phyloP scores from a whole-genome alignment of 805 yeast genomes.

The Spathaspora sp. region DNA sequence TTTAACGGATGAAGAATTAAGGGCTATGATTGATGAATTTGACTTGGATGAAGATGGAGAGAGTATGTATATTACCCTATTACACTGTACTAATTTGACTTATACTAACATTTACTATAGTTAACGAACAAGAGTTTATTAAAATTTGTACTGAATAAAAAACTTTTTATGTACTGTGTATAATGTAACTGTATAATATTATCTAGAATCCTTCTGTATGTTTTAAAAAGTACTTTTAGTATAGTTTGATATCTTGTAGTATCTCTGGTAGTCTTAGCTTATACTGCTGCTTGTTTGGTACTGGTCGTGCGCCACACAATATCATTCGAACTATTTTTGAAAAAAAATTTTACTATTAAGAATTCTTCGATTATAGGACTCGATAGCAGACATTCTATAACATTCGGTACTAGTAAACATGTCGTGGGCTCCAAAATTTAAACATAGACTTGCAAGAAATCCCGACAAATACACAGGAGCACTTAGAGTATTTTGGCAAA shows the following conservation, averaged over 20 bases:
- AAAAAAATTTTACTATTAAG: neutral
- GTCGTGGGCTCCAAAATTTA: slow-evolving; percentile 14
- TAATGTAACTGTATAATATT: neutral
- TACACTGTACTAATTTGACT: neutral
- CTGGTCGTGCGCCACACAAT: neutral
- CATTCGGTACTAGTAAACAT: slow-evolving; percentile 16
- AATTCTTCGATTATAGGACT: no score
- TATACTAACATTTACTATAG: slow-evolving; percentile 31
- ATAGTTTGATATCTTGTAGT: no score
- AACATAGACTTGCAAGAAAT: slow-evolving; percentile 34
- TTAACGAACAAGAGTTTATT: slow-evolving; percentile 85
- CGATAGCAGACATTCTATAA: slow-evolving; percentile 10
- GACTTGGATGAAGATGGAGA: slow-evolving; percentile 96
- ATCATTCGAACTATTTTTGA: neutral
- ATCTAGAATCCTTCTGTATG: no score
- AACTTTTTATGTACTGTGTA: neutral
- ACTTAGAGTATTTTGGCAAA: slow-evolving; percentile 23
- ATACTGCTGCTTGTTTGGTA: neutral
- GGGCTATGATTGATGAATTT: slow-evolving; percentile 97
- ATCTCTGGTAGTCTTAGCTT: no score
- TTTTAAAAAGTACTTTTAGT: no score
- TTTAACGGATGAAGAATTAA: slow-evolving; percentile 84
- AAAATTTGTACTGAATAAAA: slow-evolving; percentile 72
- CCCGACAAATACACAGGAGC: slow-evolving; percentile 28
- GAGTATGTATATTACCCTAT: slow-evolving; percentile 37